Base-by-base conservation (phyloP, 2,329 filamentous ascomycete genomes). In the Neopestalotiopsis sp. region DNA sequence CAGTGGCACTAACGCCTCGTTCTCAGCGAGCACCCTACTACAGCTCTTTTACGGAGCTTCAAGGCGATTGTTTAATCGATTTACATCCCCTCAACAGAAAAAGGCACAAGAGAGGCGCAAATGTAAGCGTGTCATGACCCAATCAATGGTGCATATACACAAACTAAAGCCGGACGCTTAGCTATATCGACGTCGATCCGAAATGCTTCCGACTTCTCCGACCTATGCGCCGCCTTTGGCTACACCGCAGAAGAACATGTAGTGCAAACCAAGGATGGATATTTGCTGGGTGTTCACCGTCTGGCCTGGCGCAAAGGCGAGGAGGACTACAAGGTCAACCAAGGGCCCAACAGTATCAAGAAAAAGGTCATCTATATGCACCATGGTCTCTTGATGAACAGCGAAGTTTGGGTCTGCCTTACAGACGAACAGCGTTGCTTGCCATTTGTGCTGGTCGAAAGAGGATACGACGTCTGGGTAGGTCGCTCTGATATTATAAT, bases 371-470 rank as follows among this genome's bases (percentile, higher is more conserved):
- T 96, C 6, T 99, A 98, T 79, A 84, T 99, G 72, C 96, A 99
- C 77, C 96, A 99, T 80, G 96, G 95, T 9, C 87, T 99, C 69
- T 88, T 99, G 77, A 99, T 99, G 96, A 98, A 98, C 81, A 97
- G 94, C 75, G 96, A 99, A 80, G 95, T 99, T 42, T 99, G 96
- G 96, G 94, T 98, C 9, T 97, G 94, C 77, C 83, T 95, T 77
- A 97, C 95, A 0, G 93, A 98, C 73, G 90, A 91, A 74, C 88
- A 97, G 79, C 89, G 95, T 74, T 95, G 92, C 73, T 84, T 99
- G 53, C 94, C 96, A 0, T 98, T 99, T 78, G 88, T 92, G 73
- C 85, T 99, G 58, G 94, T 97, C 0, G 94, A 98, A 76, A 88
- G 89, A 76, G 96, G 96, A 2, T 99, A 97, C 75, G 96, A 99